Conservation (phyloP, 768 basidiomycete species). For the Russula dissimulans region DNA sequence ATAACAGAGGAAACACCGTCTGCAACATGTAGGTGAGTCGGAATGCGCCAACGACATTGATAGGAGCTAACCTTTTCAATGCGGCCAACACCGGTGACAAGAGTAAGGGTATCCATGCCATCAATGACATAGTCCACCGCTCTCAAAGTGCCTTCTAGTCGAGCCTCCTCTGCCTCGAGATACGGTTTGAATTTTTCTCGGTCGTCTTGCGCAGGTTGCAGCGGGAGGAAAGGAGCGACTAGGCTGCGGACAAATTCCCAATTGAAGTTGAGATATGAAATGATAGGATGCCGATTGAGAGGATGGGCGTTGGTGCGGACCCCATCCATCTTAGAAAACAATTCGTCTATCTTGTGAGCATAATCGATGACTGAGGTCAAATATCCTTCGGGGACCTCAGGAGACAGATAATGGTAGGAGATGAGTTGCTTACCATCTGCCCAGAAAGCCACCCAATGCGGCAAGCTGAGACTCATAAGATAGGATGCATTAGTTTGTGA, state of each 20-base stretch:
- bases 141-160: constrained; percentile 21
- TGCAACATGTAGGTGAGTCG: neutral
- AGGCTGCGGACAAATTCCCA: constrained; percentile 7
- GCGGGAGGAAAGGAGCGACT: neutral
- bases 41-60: neutral
- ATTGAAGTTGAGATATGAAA: neutral
- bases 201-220: neutral
- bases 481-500: neutral
- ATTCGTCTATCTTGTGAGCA: constrained; percentile 4
- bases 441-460: constrained; percentile 28
- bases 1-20: constrained; percentile 12
- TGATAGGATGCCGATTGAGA: constrained; percentile 3
- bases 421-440: constrained; percentile 15
- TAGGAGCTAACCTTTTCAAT: constrained; percentile 23
- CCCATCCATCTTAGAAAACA: constrained; percentile 17
- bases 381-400: neutral
- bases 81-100: constrained; percentile 22
- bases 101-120: neutral
- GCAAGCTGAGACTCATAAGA: constrained; percentile 16
- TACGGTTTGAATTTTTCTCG: constrained; percentile 18
- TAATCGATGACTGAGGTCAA: constrained; percentile 10
- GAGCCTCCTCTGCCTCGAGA: constrained; percentile 22
- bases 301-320: neutral
- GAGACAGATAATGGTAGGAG: neutral
- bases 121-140: constrained; percentile 25